phyloP scores from a whole-genome alignment of 1,284 basidiomycete genomes.

The Cystobasidium pallidum region DNA sequence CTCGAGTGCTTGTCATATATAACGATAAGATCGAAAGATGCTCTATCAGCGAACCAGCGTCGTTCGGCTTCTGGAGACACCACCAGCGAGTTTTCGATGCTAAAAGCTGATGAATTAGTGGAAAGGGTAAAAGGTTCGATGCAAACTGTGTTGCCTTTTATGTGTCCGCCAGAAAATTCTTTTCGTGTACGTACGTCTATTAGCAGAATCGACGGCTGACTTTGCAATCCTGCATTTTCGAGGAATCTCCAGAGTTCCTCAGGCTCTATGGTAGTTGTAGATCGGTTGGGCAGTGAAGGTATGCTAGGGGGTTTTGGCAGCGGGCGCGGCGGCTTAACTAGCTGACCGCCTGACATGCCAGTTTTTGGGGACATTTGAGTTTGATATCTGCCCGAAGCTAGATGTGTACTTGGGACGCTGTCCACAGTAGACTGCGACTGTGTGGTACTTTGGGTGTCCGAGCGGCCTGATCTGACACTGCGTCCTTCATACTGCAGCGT shows the following conservation, averaged over 20 bases:
- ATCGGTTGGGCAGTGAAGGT: slow-evolving; percentile 54
- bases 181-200: slow-evolving; percentile 79
- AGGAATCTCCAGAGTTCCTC: slow-evolving; percentile 68
- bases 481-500: background rate
- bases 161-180: slow-evolving; percentile 74
- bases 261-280: slow-evolving; percentile 66
- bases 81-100: slow-evolving; percentile 75
- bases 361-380: slow-evolving; percentile 13
- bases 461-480: slow-evolving; percentile 18
- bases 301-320: slow-evolving; percentile 11
- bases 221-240: slow-evolving; percentile 52
- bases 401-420: background rate
- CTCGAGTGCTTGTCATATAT: slow-evolving; percentile 78
- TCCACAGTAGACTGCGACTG: slow-evolving; percentile 30
- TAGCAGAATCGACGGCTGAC: slow-evolving; percentile 62
- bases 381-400: slow-evolving; percentile 18
- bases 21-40: slow-evolving; percentile 87
- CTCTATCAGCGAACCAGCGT: slow-evolving; percentile 73
- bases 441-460: slow-evolving; percentile 18
- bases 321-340: background rate
- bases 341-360: background rate
- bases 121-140: slow-evolving; percentile 81
- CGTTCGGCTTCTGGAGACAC: slow-evolving; percentile 73
- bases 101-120: slow-evolving; percentile 66
- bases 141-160: slow-evolving; percentile 73